A percentile compares a stretch with the other conserved stretches of the same genome.
Conservation (phyloP, 2,329 filamentous ascomycete genomes). For the Hypoxylon sp. region DNA sequence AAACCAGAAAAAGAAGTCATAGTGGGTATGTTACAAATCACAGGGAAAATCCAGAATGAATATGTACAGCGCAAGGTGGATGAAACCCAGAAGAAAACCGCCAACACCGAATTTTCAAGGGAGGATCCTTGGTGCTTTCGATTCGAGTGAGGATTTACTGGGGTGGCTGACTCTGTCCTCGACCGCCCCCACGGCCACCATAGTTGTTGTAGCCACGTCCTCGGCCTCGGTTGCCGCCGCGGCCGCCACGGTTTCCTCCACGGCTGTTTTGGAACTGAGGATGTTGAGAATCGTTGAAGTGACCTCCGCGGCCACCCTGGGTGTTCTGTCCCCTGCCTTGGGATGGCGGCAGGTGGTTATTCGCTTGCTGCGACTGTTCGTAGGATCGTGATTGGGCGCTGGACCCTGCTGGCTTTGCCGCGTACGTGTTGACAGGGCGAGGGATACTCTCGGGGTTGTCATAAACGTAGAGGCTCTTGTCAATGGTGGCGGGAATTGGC, state of each 20-base stretch:
- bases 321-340: constrained; percentile 48
- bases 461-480: constrained; percentile 98
- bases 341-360: constrained; percentile 37
- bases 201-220: constrained; percentile 53
- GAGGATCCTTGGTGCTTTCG: constrained; percentile 16
- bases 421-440: constrained; percentile 73
- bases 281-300: constrained; percentile 51
- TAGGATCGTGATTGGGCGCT: constrained; percentile 46
- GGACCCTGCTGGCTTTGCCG: constrained; percentile 35
- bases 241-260: constrained; percentile 45
- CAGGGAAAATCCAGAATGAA: constrained; percentile 47
- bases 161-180: constrained; percentile 49
- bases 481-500: constrained; percentile 92
- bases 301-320: constrained; percentile 45
- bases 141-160: constrained; percentile 42
- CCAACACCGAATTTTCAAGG: constrained; percentile 14
- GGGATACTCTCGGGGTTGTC: constrained; percentile 96
- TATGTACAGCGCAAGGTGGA: constrained; percentile 50
- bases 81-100: constrained; percentile 19
- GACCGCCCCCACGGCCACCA: constrained; percentile 51
- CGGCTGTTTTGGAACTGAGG: constrained; percentile 50
- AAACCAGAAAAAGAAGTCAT: constrained; percentile 44
- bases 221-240: constrained; percentile 43
- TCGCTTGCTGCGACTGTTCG: constrained; percentile 45
- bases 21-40: constrained; percentile 53